Evolutionary conservation across 805 yeast genomes (phyloP).

Genomic region (Candida easanensis): DNA sequence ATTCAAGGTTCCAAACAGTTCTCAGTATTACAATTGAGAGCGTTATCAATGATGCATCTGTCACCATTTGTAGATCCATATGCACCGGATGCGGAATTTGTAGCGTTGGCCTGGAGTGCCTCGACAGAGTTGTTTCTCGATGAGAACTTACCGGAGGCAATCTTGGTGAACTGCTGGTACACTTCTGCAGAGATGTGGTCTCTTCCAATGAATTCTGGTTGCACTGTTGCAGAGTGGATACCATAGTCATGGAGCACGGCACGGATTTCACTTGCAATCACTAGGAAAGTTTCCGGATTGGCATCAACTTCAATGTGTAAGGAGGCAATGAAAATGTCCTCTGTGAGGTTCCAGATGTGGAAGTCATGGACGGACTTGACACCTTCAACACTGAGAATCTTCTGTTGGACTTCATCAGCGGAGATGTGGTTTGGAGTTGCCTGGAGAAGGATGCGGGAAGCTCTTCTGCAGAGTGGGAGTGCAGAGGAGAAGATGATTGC

Average conservation of each 20-base stretch:
- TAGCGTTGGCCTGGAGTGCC: constrained; percentile 7
- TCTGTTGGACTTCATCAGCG: constrained; percentile 67
- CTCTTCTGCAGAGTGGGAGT: constrained; percentile 79
- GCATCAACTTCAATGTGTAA: constrained; percentile 76
- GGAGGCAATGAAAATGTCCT: constrained; percentile 81
- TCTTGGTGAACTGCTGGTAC: constrained; percentile 32
- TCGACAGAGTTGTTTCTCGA: constrained; percentile 19
- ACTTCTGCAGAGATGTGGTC: constrained; percentile 30
- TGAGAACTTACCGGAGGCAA: constrained; percentile 32
- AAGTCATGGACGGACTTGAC: constrained; percentile 89
- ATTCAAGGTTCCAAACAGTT: constrained; percentile 39
- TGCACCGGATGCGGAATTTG: constrained; percentile 18
- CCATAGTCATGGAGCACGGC: constrained; percentile 79
- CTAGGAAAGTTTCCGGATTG: constrained; percentile 62
- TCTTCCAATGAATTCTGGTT: constrained; percentile 73
- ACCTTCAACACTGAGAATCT: constrained; percentile 64
- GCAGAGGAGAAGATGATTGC: constrained; percentile 88
- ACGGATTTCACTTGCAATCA: constrained; percentile 73
- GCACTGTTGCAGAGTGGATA: constrained; percentile 91
- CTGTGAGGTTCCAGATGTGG: constrained; percentile 95
- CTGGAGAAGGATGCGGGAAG: constrained; percentile 85
- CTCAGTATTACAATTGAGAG: constrained; percentile 47
- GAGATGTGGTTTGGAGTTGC: constrained; percentile 88
- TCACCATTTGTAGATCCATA: constrained; percentile 34
- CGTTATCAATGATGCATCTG: constrained; percentile 50